Percentiles rank a stretch among this genome's conserved stretches.
These are phyloP conservation scores for Lepraria neglecta DNA, from an alignment of 495 filamentous ascomycete genomes.

Conservation along the genomic window DNA sequence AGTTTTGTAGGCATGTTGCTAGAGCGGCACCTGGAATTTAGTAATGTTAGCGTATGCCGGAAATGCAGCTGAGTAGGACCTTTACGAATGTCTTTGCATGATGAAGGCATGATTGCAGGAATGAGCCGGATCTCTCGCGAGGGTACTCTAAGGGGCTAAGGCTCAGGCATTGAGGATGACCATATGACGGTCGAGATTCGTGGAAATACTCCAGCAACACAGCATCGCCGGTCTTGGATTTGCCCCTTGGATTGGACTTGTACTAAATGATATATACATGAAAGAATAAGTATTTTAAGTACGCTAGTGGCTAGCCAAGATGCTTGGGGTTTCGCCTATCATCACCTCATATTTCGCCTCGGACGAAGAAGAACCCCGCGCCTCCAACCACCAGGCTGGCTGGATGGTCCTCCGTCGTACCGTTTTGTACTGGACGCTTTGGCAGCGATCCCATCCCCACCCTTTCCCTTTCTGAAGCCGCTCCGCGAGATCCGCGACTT, in stretches of 20 bases:
- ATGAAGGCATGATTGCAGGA: conserved; percentile 71
- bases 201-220: not conserved
- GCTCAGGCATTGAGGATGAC: not conserved
- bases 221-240: not conserved
- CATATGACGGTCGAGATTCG: not conserved
- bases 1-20: conserved; percentile 88
- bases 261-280: no score
- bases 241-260: no score
- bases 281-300: no score
- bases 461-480: not conserved
- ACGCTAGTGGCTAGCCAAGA: no score
- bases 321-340: no score
- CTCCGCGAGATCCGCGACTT: conserved; percentile 5
- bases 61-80: conserved; percentile 16
- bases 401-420: no score
- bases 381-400: no score
- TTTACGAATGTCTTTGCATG: conserved; percentile 93
- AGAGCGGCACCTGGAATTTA: conserved; percentile 69
- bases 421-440: no score
- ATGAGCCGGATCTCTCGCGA: not conserved
- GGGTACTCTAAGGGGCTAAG: not conserved
- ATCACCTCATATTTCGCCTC: no score
- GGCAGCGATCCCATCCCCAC: not conserved
- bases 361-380: no score
- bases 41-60: conserved; percentile 16